Base-by-base conservation (phyloP, 1,284 basidiomycete species). In the Sphaerobolus stellatus region DNA sequence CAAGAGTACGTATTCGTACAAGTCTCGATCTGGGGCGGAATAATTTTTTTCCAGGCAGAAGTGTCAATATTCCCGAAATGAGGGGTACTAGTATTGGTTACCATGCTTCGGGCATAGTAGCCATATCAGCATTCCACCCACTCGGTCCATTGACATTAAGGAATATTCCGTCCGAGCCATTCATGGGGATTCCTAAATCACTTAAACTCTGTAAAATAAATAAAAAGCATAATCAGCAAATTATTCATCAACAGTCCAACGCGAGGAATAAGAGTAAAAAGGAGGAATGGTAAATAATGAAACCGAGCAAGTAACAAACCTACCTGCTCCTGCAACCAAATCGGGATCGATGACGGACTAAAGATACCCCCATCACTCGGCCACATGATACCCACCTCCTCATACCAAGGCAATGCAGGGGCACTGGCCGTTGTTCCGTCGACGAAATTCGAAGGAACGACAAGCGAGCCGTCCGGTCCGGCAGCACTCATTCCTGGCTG, bases 91-190 rank as follows among this genome's bases (percentile, higher is more conserved):
- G 33, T 29, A 54, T 46, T 49, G 16, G 54, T 82, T 69, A 90
- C 87, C 88, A 89, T 34, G 89, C 88, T 71, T 90, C 88, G 16
- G 89, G 87, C 81, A 88, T 86, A 13, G 80, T 75, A 18, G 29
- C 59, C 64, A 88, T 84, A 64, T 89, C 86, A 46, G 82, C 82
- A 33, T 78, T 80, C 89, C 88, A 90, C 9, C 88, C 87, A 57
- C 82, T 86, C 41, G 77, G 67, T 54, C 80, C 82, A 41, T 77
- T 76, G 73, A 89, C 80, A 62, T 88, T 88, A 54, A 94, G 70
- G 74, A 95, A 94, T 51, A 94, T 86, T 6, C 88, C 91, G 62
- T 95, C 92, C 5, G 88, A 90, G 44, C 92, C 92, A 63, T 94
- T 93, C 43, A 85, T 78, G n/a, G 92, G 92, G 47, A 94, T 73